Evolutionary conservation across 345 rosid species (phyloP).

Genomic region (Hibiscus syriacus): DNA sequence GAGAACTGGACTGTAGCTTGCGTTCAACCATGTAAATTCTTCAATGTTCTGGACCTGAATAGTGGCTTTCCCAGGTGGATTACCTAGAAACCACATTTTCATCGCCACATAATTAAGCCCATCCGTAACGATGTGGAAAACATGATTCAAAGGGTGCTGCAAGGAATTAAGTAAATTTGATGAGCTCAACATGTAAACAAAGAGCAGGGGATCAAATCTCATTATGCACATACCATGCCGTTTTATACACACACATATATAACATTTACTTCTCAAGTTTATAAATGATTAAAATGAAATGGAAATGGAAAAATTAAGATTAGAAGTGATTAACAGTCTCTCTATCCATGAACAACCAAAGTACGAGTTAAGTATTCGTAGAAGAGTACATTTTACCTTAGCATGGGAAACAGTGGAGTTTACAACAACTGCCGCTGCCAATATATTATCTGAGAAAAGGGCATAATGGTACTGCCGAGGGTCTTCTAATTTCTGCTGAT

Average conservation of each 20-base stretch:
- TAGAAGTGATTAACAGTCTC: neutral
- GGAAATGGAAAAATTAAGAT: neutral
- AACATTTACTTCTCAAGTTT: neutral
- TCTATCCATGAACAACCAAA: neutral
- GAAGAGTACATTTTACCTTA: constrained; percentile 44
- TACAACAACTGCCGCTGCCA: constrained; percentile 92
- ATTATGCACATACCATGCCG: neutral
- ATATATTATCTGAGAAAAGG: constrained; percentile 84
- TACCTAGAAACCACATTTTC: constrained; percentile 96
- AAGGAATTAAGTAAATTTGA: constrained; percentile 14
- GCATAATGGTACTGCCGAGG: constrained; percentile 72
- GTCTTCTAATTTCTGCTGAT: constrained; percentile 72
- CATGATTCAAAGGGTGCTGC: constrained; percentile 85
- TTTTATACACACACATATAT: neutral
- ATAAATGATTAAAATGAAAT: neutral
- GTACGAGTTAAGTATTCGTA: neutral
- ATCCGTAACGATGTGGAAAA: constrained; percentile 92
- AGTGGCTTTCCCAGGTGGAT: constrained; percentile 75
- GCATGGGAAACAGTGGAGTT: constrained; percentile 79
- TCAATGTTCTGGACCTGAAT: constrained; percentile 89
- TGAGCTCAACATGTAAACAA: constrained; percentile 15
- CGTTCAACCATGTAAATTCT: constrained; percentile 87
- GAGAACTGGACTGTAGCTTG: constrained; percentile 96
- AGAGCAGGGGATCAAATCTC: neutral
- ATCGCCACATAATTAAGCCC: constrained; percentile 93